A percentile compares a stretch with the other conserved stretches of the same genome.
Evolutionary conservation across 441 rosid species (phyloP).

Genomic region (Arabidopsis lyrata): DNA sequence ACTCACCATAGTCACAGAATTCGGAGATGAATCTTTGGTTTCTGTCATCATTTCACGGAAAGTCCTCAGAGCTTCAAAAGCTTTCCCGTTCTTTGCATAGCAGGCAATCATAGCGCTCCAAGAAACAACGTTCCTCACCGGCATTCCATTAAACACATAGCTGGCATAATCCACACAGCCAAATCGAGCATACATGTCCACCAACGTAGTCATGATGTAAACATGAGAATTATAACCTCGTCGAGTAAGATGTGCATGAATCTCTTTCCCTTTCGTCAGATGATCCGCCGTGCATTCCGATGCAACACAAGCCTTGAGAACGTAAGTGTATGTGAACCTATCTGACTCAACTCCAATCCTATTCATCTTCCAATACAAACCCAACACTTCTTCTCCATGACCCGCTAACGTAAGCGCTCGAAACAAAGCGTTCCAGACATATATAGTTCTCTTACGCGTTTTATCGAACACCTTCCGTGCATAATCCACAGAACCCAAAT

Average conservation of each 20-base stretch:
- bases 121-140: conserved; percentile 63
- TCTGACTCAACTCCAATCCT: conserved; percentile 60
- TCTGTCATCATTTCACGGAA: conserved; percentile 61
- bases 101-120: conserved; percentile 86
- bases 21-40: conserved; percentile 52
- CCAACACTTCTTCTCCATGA: conserved; percentile 79
- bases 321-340: conserved; percentile 84
- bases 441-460: conserved; percentile 74
- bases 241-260: conserved; percentile 76
- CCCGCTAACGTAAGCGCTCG: conserved; percentile 80
- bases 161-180: conserved; percentile 69
- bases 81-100: conserved; percentile 63
- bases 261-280: conserved; percentile 73
- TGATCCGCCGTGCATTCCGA: conserved; percentile 53
- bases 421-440: conserved; percentile 84
- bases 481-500: conserved; percentile 58
- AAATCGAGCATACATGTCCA: conserved; percentile 84
- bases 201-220: conserved; percentile 86
- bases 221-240: conserved; percentile 64
- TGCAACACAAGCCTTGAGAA: conserved; percentile 82
- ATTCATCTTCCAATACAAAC: conserved; percentile 73
- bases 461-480: conserved; percentile 87
- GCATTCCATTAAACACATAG: conserved; percentile 58
- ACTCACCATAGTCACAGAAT: conserved; percentile 77
- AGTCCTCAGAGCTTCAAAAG: conserved; percentile 67